Evolutionary conservation across 257 asterid species (phyloP), one percentile per base, ranked within the genome.

Genomic region (Capsicum pubescens): DNA sequence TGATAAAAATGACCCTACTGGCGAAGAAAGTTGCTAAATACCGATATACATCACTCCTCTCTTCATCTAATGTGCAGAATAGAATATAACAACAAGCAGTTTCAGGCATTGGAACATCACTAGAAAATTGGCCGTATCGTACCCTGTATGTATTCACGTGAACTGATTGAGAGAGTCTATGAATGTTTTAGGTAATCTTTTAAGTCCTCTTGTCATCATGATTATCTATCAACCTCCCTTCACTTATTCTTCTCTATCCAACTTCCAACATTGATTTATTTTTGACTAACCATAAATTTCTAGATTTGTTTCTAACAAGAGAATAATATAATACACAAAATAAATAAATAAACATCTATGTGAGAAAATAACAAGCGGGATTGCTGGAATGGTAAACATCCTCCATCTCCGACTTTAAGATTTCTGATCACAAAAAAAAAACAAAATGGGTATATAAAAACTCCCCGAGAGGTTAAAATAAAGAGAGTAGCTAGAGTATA

Each of bases 121-220:
- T 67, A 79, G 63, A 69, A 86, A 84, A 85, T 68, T 83, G 55
- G 84, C 72, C 86, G 88, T 88, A 84, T 39, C 86, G 16, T 55
- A 64, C 71, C 13, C 6, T 82, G n/a, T 39, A 50, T 76, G 82
- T 82, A 85, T 85, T 89, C 93, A 88, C 92, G 93, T 90, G 92
- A 89, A 76, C 74, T 67, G 42, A 84, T 57, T 52, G 21, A 52
- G 77, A 68, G 77, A 68, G 35, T 72, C 55, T 50, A 36, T 67
- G 76, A 83, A 83, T 46, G 64, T 64, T 36, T 17, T 70, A 50
- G 60, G 69, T 83, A n/a, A 83, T 26, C 48, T 57, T 44, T n/a
- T n/a, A n/a, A 55, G 89, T 85, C 88, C 63, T 88, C 71, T 36
- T 19, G 63, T 83, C 91, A 91, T 91, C 88, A 89, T 88, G 63